Base-by-base conservation (phyloP, 257 asterid genomes). In the Solanum sitiens region DNA sequence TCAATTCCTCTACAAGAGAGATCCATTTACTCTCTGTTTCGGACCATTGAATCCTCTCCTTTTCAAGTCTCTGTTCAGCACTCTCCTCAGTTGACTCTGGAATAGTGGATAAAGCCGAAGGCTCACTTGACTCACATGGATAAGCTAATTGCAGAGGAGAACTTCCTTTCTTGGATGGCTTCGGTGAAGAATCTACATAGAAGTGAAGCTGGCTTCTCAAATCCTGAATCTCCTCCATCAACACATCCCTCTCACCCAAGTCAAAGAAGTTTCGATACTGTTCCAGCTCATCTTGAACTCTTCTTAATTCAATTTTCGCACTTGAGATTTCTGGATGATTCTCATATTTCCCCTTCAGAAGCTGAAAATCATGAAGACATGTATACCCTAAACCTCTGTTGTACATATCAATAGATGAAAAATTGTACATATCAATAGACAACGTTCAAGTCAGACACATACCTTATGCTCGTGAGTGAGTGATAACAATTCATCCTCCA, bases 171-270 rank as follows among this genome's bases (percentile, higher is more conserved):
- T 93, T 94, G 32, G 93, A 86, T 40, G 89, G 73, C 88, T 93
- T 94, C 23, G 94, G 88, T 71, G 99, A 92, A 73, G 95, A 90
- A 88, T 97, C 98, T 32, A 94, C 89, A 86, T 97, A 97, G 85
- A 89, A 91, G 87, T 94, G 94, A 86, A 97, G 94, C 86, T 96
- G 99, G 88, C 92, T 90, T 92, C 98, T 91, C 84, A 97, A 86
- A 91, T 95, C 99, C 83, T 90, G 98, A 90, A 97, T 90, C 93
- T 97, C 99, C 90, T 97, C 99, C 93, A 94, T 70, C 86, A 97
- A 89, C 83, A 97, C 94, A 90, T 96, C 99, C 92, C 98, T 93
- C 93, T 97, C 99, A 70, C 99, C 99, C 89, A 97, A 91, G 91
- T 96, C 98, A 90, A 94, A 95, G 94, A 97, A 97, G 92, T 94